Percentiles rank a stretch among this genome's conserved stretches.
Conservation (phyloP, 495 filamentous ascomycete species). For the Talaromyces thailandensis region DNA sequence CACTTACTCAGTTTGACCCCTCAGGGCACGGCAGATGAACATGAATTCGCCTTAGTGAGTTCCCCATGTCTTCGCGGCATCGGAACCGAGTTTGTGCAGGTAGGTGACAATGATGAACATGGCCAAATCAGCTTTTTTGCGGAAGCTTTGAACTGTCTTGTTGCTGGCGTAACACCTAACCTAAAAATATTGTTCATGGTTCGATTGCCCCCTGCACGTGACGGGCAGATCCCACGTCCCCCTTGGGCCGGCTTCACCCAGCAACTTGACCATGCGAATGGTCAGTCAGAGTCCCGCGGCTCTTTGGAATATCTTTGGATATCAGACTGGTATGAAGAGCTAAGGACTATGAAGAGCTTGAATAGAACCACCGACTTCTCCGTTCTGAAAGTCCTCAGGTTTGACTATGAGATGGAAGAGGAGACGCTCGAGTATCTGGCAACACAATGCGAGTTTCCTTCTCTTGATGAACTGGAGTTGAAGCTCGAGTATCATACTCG, state of each 20-base stretch:
- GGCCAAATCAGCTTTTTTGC: background rate
- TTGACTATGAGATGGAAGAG: background rate
- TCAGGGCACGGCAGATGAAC: background rate
- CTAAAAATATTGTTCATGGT: background rate
- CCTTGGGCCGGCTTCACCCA: background rate
- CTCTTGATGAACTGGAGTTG: background rate
- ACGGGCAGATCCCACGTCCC: background rate
- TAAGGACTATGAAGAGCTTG: background rate
- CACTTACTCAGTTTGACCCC: background rate
- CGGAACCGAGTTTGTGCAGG: background rate
- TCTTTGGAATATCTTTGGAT: background rate
- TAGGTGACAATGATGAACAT: background rate
- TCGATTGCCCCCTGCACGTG: background rate
- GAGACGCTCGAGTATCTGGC: background rate
- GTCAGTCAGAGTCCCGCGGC: background rate
- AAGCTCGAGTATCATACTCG: too few species aligned
- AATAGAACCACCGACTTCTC: background rate
- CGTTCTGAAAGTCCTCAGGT: background rate
- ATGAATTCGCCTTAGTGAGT: background rate
- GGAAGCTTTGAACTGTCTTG: background rate
- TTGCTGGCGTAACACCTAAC: background rate
- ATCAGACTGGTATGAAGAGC: background rate
- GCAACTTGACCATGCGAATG: too few species aligned
- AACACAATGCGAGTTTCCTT: background rate
- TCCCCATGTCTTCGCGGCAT: background rate